Evolutionary conservation across 805 yeast species (phyloP).

Genomic region (Metschnikowia amazonensis): DNA sequence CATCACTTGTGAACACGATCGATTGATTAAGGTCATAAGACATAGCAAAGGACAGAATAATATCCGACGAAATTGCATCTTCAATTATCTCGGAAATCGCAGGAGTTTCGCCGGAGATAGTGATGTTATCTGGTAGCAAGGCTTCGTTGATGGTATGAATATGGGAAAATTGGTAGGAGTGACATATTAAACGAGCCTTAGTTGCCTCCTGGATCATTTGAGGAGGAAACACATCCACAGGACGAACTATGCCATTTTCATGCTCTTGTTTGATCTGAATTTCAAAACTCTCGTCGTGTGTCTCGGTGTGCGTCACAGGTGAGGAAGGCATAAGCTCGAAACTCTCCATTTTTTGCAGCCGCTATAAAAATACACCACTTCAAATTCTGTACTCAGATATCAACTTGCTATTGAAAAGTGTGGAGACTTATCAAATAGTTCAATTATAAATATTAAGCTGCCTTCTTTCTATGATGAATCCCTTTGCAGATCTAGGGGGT

Average conservation of each 20-base stretch:
- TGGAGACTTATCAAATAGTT: not conserved
- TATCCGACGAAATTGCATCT: not conserved
- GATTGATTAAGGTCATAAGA: conserved; percentile 1
- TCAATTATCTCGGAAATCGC: not conserved
- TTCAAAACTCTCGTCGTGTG: not conserved
- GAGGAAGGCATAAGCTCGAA: conserved; percentile 1
- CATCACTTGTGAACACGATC: not conserved
- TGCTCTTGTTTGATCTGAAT: not conserved
- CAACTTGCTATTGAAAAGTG: not conserved
- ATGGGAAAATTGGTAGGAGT: not conserved
- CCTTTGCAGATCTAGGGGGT: not conserved
- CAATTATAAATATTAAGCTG: not conserved
- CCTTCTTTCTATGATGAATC: not conserved
- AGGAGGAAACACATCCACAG: not conserved
- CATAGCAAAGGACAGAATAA: not conserved
- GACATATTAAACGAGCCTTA: not conserved
- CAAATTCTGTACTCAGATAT: not conserved
- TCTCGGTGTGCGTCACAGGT: not conserved
- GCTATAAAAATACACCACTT: not conserved
- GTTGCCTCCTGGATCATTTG: not conserved
- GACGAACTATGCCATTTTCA: not conserved
- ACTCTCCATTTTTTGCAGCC: conserved; percentile 1
- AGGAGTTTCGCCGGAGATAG: not conserved
- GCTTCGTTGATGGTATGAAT: not conserved
- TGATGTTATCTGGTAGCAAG: conserved; percentile 1